phyloP scores from a whole-genome alignment of 108 stramenopile species.

The Fistulifera pelliculosa region DNA sequence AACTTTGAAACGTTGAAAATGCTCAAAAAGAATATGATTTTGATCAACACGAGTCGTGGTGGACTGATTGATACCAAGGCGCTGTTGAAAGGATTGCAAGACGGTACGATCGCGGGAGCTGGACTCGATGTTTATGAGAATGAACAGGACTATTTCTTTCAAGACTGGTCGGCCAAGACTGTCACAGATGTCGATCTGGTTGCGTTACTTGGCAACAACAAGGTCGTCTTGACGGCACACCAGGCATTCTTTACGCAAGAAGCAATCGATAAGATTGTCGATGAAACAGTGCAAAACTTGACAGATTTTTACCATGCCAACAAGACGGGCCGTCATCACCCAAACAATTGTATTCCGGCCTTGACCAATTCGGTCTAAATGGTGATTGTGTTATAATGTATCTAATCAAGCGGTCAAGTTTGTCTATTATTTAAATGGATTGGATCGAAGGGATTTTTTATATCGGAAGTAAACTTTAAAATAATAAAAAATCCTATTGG shows the following conservation, averaged over 20 bases:
- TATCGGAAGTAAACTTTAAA: too few relatives aligned
- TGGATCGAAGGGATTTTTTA: too few relatives aligned
- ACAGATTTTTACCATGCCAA: conserved; percentile 20
- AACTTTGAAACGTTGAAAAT: conserved; percentile 31
- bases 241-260: conserved; percentile 82
- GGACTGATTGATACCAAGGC: conserved; percentile 66
- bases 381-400: too few relatives aligned
- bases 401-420: too few relatives aligned
- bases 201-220: conserved; percentile 46
- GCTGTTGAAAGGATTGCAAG: conserved; percentile 43
- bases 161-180: conserved; percentile 52
- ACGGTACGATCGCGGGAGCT: conserved; percentile 45
- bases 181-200: conserved; percentile 40
- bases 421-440: too few relatives aligned
- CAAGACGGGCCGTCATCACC: conserved; percentile 17
- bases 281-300: conserved; percentile 54
- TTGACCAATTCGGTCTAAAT: neutral
- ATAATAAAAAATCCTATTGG: too few relatives aligned
- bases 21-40: conserved; percentile 48
- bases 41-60: conserved; percentile 74
- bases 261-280: conserved; percentile 66
- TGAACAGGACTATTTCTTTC: conserved; percentile 75
- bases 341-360: conserved; percentile 30
- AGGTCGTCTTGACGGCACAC: conserved; percentile 55
- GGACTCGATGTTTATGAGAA: conserved; percentile 75